Base-by-base conservation (phyloP, 805 yeast species). In the Candida caryicola region DNA sequence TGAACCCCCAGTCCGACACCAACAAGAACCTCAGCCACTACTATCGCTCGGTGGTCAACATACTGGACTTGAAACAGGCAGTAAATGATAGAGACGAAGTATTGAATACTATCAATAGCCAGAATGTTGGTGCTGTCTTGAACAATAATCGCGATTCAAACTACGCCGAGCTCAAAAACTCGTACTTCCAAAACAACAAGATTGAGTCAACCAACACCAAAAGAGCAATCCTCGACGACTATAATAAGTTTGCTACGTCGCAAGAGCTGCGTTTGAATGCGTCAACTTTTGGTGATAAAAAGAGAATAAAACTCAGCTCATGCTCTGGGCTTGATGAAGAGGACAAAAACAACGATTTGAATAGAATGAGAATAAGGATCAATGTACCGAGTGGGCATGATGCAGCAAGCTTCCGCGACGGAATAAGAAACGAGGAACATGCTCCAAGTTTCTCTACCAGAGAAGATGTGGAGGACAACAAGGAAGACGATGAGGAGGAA, bases 151-250 rank as follows among this genome's bases (percentile, higher is more conserved):
- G 44, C n/a, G 55, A 52, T 30, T 37, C 55, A 4, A 49, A 51
- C 32, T 52, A 55, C 35, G 57, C 52, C 35, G 41, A 51, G 25
- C 46, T 49, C 21, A 52, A 49, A 31, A 58, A 59, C 34, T 38
- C 33, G n/a, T 55, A 54, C 36, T 25, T 45, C 31, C 55, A 52
- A 26, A 60, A 56, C 34, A 63, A 65, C 44, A 52, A 51, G 31
- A 43, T 64, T 5, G 70, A 66, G 40, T 39, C 61, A 21, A 58
- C 71, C 9, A 54, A 56, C 38, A 54, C 58, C 28, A 63, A 58
- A 33, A 42, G 34, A 25, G 28, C 31, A 7, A 45, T 56, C 10
- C 33, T 45, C 13, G 29, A 37, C 23, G 32, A 41, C 8, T 16
- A 25, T 15, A 26, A 37, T 5, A 16, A 29, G 18, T 40, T 32